These are phyloP conservation scores for Xylariales sp. DNA, from an alignment of 2,329 filamentous ascomycete species.

Conservation along the genomic window DNA sequence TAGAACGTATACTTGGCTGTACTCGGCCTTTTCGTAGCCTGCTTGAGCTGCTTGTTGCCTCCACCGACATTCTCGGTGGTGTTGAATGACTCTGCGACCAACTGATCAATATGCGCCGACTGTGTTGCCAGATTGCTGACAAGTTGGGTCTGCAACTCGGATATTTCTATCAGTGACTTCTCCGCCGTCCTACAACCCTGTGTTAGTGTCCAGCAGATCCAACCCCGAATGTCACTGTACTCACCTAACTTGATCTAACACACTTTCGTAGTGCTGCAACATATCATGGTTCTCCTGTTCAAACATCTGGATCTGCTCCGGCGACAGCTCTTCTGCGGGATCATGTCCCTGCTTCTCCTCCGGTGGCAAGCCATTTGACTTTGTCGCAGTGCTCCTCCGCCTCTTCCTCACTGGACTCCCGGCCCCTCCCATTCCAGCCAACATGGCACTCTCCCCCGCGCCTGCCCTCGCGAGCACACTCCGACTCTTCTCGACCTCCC, in stretches of 20 bases:
- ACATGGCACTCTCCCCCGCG: slow-evolving; percentile 18
- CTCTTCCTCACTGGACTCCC: slow-evolving; percentile 14
- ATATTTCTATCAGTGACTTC: slow-evolving; percentile 86
- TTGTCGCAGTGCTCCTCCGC: slow-evolving; percentile 15
- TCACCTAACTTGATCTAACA: slow-evolving; percentile 89
- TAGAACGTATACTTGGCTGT: slow-evolving; percentile 76
- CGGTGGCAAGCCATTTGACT: slow-evolving; percentile 12
- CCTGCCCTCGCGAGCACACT: slow-evolving; percentile 73
- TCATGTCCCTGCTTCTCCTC: slow-evolving; percentile 20
- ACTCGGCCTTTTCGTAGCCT: slow-evolving; percentile 68
- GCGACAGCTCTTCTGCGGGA: slow-evolving; percentile 55
- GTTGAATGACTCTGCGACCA: slow-evolving; percentile 76
- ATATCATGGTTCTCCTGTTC: slow-evolving; percentile 90
- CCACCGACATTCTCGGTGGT: slow-evolving; percentile 83
- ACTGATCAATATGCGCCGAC: slow-evolving; percentile 80
- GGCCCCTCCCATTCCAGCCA: slow-evolving; percentile 16
- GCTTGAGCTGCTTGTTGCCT: slow-evolving; percentile 88
- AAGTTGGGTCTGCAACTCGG: slow-evolving; percentile 84
- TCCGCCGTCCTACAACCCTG: slow-evolving; percentile 65
- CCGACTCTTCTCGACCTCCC: slow-evolving; percentile 85
- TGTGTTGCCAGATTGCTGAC: slow-evolving; percentile 82
- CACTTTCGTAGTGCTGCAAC: slow-evolving; percentile 88
- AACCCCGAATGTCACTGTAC: neutral
- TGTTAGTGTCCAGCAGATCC: neutral
- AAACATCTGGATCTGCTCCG: slow-evolving; percentile 89